Evolutionary conservation across 2,329 filamentous ascomycete genomes (phyloP), one percentile per base, ranked within the genome.

Genomic region (Aspergillus vadensis): DNA sequence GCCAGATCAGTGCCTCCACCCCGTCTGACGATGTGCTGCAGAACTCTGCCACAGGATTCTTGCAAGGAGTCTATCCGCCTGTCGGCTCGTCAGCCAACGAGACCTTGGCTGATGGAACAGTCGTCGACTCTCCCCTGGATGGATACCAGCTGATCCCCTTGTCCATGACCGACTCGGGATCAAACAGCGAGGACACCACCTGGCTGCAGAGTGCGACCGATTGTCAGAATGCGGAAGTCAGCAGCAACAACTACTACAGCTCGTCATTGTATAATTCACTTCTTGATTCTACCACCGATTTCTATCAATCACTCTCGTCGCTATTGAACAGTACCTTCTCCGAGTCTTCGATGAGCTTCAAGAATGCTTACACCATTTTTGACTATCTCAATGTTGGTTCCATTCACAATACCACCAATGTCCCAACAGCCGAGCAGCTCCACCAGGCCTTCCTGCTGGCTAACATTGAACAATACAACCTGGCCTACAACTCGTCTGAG

Each of bases 91-190:
- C 79, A 1, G 81, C 82, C 9, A 77, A 82, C 38, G 83, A 91
- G 76, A 86, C 80, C 2, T 84, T 97, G 43, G 86, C 85, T 68
- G 92, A 96, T 75, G 89, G 89, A 53, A 85, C 85, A 21, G 80
- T 77, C 4, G 80, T 93, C 12, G 79, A 86, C 59, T 80, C 87
- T 1, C 92, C 93, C 0, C 78, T 96, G 70, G 81, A 86, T 62
- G 92, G 92, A 25, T 96, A 92, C 74, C 93, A 97, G 77, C 85
- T 95, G 63, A 89, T 96, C 66, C 90, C 91, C 17, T 81, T 97
- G 58, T 84, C 87, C 61, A 79, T 85, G 3, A 81, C 90, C 27
- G 74, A 80, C 2, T 82, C 80, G 2, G 86, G 86, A 74, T 72
- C 86, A 79, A 88, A 88, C 57, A 83, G 81, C 58, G 84, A 85